Percentiles rank a stretch among this genome's conserved stretches.
These are phyloP conservation scores for Solanum lignicaule DNA, from an alignment of 257 asterid genomes.

Conservation along the genomic window DNA sequence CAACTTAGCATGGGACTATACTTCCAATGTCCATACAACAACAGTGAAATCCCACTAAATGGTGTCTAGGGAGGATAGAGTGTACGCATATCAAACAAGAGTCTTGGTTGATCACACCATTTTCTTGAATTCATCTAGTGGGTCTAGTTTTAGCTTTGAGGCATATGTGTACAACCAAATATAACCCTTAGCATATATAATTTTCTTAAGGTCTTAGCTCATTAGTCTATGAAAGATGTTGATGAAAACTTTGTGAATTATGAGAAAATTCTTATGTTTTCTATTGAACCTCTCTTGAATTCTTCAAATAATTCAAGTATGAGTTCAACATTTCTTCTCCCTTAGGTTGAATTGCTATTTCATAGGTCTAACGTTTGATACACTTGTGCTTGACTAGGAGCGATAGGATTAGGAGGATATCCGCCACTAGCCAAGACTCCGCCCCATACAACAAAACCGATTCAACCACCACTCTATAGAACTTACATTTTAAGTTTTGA, in stretches of 20 bases:
- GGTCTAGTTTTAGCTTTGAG: not conserved
- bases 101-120: not conserved
- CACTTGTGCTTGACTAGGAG: not conserved
- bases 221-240: not conserved
- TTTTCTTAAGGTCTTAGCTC: not conserved
- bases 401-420: not conserved
- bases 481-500: not conserved
- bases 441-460: not conserved
- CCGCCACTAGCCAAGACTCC: not conserved
- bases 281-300: not conserved
- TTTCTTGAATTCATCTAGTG: not conserved
- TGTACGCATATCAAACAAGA: not conserved
- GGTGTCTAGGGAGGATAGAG: not conserved
- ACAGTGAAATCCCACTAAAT: not conserved
- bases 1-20: not conserved
- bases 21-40: not conserved
- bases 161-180: not conserved
- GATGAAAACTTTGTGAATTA: not conserved
- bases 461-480: not conserved
- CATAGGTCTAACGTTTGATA: not conserved
- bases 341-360: not conserved
- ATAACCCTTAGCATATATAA: not conserved
- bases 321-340: not conserved
- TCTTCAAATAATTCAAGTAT: not conserved
- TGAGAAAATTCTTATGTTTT: not conserved